Base-by-base conservation (phyloP, 345 rosid species). In the Salix udensis region DNA sequence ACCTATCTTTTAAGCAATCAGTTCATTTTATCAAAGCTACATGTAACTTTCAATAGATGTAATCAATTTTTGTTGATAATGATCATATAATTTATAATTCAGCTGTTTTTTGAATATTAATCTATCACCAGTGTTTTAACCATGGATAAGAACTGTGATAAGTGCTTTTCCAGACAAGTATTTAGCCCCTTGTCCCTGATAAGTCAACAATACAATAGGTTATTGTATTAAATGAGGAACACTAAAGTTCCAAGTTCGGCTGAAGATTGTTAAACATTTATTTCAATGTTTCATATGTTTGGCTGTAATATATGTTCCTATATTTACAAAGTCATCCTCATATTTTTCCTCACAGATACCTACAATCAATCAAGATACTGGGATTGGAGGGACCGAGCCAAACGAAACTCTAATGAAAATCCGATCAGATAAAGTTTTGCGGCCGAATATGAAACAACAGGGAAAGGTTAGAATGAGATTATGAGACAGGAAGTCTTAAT, bases 351-450 rank as follows among this genome's bases (percentile, higher is more conserved):
- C 34, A 44, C 78, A 94, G 97, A 71, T 95, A 60, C 97, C 97
- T 0, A 78, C 96, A 2, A 88, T 95, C 60, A 76, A 87, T 81
- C 97, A 91, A 86, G 92, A 84, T 23, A 91, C 90, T 8, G 97
- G 87, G 30, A 50, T 81, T 26, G 86, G 80, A 37, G 92, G 92
- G 61, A 10, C 87, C 19, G 97, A 95, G 74, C 97, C 97, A 42
- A 90, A 74, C 60, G 89, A 86, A 74, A 90, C 96, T 73, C 79
- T 92, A 26, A 89, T 5, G 87, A 80, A 80, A 68, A 74, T 87
- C 79, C 86, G 94, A 70, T 88, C 96, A 0, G 97, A 89, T 78
- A 88, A 80, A 78, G 89, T 84, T 16, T 65, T 95, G 85, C 93
- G 90, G 76, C 97, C 94, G 53, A 79, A 82, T 67, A 72, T 13